These are phyloP conservation scores for Colletotrichum destructivum DNA, from an alignment of 2,329 filamentous ascomycete species.

Conservation along the genomic window DNA sequence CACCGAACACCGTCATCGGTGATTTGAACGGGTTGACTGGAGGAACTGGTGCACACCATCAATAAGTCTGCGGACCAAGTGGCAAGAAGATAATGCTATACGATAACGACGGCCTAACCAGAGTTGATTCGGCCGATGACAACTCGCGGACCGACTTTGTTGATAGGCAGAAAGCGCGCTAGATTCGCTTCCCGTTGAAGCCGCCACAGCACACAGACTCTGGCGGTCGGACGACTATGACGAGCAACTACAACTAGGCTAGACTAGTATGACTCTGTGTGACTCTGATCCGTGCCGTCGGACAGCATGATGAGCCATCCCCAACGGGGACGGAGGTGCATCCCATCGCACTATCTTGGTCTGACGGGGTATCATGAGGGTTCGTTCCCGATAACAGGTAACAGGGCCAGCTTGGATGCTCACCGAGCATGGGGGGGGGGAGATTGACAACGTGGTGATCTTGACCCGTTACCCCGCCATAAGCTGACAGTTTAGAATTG, in stretches of 20 bases:
- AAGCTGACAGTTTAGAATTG: conserved; percentile 36
- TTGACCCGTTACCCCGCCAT: conserved; percentile 17
- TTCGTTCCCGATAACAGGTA: conserved; percentile 17
- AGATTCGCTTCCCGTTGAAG: conserved; percentile 28
- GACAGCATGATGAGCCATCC: conserved; percentile 5
- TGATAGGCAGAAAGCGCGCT: conserved; percentile 31
- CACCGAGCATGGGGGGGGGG: conserved; percentile 1
- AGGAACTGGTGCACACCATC: conserved; percentile 22
- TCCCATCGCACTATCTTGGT: conserved; percentile 3
- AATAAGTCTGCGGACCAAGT: conserved; percentile 1
- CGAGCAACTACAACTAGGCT: conserved; percentile 23
- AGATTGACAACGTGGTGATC: conserved; percentile 21
- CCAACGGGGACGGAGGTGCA: conserved; percentile 4
- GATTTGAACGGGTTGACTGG: neutral
- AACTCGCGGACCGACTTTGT: conserved; percentile 16
- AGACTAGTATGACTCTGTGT: conserved; percentile 10
- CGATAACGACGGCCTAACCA: conserved; percentile 23
- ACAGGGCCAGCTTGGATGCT: conserved; percentile 13
- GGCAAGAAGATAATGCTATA: conserved; percentile 4
- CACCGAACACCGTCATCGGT: conserved; percentile 2
- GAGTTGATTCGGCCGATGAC: conserved; percentile 22
- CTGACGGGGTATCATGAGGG: neutral
- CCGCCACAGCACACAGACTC: conserved; percentile 23
- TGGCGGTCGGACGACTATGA: conserved; percentile 32
- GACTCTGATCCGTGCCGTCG: conserved; percentile 7